phyloP scores from a whole-genome alignment of 2,329 filamentous ascomycete species.

The Fusarium sublunatum region DNA sequence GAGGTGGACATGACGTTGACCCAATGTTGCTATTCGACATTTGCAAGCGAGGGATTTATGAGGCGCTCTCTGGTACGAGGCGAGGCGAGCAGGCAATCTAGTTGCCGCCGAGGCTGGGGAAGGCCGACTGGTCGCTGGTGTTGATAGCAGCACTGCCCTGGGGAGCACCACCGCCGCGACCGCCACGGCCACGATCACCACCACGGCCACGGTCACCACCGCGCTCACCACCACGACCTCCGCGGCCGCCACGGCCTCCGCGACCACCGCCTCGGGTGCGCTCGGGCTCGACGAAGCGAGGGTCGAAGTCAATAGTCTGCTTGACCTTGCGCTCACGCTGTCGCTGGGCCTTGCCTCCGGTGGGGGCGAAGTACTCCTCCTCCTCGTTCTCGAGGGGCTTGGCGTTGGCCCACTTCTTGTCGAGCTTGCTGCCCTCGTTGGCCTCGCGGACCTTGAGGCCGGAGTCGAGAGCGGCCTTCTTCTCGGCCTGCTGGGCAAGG shows the following conservation, averaged over 20 bases:
- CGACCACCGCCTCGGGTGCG: constrained; percentile 66
- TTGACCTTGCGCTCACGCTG: constrained; percentile 94
- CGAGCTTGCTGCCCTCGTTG: constrained; percentile 88
- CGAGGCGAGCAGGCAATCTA: constrained; percentile 49
- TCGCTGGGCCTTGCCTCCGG: constrained; percentile 81
- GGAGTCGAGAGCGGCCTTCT: constrained; percentile 77
- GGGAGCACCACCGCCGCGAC: constrained; percentile 50
- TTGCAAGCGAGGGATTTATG: constrained; percentile 29
- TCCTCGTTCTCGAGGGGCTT: constrained; percentile 77
- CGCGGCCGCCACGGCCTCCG: constrained; percentile 58
- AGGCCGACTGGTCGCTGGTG: constrained; percentile 67
- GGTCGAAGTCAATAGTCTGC: constrained; percentile 88
- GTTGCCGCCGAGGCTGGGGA: constrained; percentile 70
- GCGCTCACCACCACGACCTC: constrained; percentile 56
- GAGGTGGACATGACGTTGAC: constrained; percentile 42
- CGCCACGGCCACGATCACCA: constrained; percentile 36
- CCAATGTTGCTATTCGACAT: constrained; percentile 36
- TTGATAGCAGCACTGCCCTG: constrained; percentile 57
- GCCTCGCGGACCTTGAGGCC: constrained; percentile 81
- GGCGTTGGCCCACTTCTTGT: constrained; percentile 93
- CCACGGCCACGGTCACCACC: constrained; percentile 54
- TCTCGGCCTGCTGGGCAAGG: constrained; percentile 76
- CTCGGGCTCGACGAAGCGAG: constrained; percentile 80
- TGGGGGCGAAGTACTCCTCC: constrained; percentile 81
- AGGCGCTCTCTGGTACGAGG: constrained; percentile 26